Evolutionary conservation across 345 rosid species (phyloP), one percentile per base, ranked within the genome.

Genomic region (Fremontodendron californicum): DNA sequence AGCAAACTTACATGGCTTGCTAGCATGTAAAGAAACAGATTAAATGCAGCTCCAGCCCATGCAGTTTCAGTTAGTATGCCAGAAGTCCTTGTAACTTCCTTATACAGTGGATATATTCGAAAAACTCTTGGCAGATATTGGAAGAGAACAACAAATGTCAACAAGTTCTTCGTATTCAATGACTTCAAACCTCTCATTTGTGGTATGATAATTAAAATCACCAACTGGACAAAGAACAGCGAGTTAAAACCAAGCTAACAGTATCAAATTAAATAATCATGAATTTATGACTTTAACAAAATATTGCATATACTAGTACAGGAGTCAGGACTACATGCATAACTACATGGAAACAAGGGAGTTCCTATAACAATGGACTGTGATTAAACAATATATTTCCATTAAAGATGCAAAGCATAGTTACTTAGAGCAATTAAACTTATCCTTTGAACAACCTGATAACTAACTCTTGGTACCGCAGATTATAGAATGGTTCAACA

Each of bases 1-100:
- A 45, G 73, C 40, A 46, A 78, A 85, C 93, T 84, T 84, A 96
- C 97, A 43, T 94, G 98, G 85, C 99, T 94, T 77, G 97, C 98
- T 81, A 96, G 89, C 98, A 96, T 92, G 92, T 93, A 96, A 5
- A 96, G 91, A 15, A 96, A 78, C 58, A 94, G 94, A 82, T 96
- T 93, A 73, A 92, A 92, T 58, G 90, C 97, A 80, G 99, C 98
- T 79, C 99, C 97, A 40, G 97, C 98, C 98, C 99, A 94, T 29
- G 99, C 97, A 75, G 99, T 94, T 83, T 90, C 92, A 0, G 97
- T 89, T 9, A 96, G 92, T 79, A 90, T 90, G 33, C 99, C 99
- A 37, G 97, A 87, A 62, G 94, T 95, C 82, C 94, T 92, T 1
- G 92, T 90, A 23, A 96, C 93, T 87, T 94, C 92, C 81, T 89